phyloP scores from a whole-genome alignment of 495 filamentous ascomycete genomes.

The Aspergillus indologenus region DNA sequence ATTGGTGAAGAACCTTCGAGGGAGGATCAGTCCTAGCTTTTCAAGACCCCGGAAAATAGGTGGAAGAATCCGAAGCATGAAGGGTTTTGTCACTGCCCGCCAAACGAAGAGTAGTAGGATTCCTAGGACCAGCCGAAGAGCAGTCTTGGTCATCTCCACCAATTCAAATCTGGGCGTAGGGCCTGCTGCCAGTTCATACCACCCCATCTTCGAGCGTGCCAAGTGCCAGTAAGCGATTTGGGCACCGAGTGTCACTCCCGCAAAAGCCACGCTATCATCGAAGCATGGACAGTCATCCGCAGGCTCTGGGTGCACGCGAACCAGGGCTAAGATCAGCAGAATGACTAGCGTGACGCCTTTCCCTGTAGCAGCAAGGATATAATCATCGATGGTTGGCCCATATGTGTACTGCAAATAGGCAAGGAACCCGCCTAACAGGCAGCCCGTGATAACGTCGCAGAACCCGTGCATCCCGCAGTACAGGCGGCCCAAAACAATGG shows the following conservation, averaged over 20 bases:
- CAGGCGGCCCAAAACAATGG: conserved; percentile 83
- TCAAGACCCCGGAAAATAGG: conserved; percentile 86
- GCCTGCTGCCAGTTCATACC: conserved; percentile 54
- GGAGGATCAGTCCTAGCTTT: conserved; percentile 69
- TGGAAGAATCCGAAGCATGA: conserved; percentile 71
- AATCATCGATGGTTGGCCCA: conserved; percentile 63
- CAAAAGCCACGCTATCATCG: conserved; percentile 92
- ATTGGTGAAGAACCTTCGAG: conserved; percentile 82
- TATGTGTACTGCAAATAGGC: conserved; percentile 70
- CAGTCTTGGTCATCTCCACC: conserved; percentile 58
- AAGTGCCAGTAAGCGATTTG: conserved; percentile 81
- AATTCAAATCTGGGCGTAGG: conserved; percentile 58
- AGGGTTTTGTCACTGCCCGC: conserved; percentile 83
- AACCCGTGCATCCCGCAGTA: conserved; percentile 99
- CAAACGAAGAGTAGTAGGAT: conserved; percentile 82
- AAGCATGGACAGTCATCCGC: conserved; percentile 97
- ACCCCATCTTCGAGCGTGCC: conserved; percentile 52
- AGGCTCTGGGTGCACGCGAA: conserved; percentile 91
- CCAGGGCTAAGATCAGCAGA: conserved; percentile 65
- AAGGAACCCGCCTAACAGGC: conserved; percentile 64
- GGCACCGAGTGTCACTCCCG: conserved; percentile 80
- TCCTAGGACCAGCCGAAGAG: conserved; percentile 68
- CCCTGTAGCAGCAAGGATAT: conserved; percentile 49
- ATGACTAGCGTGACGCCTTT: conserved; percentile 57
- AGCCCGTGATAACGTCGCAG: conserved; percentile 80